Evolutionary conservation across 371 early-diverging fungal genomes (phyloP), one percentile per base, ranked within the genome.

Genomic region (Haplosporangium sp.): DNA sequence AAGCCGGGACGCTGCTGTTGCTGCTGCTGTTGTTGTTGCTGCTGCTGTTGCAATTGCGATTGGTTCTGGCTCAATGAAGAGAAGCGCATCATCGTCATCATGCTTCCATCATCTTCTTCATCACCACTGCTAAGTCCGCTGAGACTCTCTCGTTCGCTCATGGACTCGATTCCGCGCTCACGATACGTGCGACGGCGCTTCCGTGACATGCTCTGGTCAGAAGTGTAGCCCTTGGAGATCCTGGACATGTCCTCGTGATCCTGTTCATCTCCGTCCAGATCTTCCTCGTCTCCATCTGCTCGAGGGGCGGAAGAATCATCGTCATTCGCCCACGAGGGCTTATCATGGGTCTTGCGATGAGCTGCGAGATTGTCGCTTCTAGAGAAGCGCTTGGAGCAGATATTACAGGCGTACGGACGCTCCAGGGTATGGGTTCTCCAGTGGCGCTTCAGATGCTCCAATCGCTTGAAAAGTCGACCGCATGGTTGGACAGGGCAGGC

Each of bases 401-500:
- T 81, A 37, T 82, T 84, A 70, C 94, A 94, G 16, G 86, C 81
- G 62, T 92, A 93, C 45, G 93, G 94, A 11, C 90, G 85, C 64
- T 93, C 93, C 69, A 90, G 85, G 40, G 92, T 91, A 72, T 93
- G 91, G 11, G 91, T 89, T 38, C 92, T 89, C 69, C 91, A 82
- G 72, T 95, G 96, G 21, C 96, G 87, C 56, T 93, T 91, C 56
- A 96, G 81, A 74, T 95, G 95, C 67, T 96, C 96, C 47, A 89
- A 83, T 6, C 94, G 86, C 73, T 95, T 95, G 73, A 88, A 89
- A 12, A 83, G 48, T 18, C 84, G 84, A 38, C 84, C 79, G 56
- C 89, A 89, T 5, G 76, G 71, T 47, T 64, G 65, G 5, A 86
- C 65, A 13, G 88, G 83, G 61, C 88, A 85, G 8, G 81, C 69